Percentiles rank a stretch among this genome's conserved stretches.
Evolutionary conservation across 2,329 filamentous ascomycete species (phyloP).

Genomic region (Aspergillus neotritici): DNA sequence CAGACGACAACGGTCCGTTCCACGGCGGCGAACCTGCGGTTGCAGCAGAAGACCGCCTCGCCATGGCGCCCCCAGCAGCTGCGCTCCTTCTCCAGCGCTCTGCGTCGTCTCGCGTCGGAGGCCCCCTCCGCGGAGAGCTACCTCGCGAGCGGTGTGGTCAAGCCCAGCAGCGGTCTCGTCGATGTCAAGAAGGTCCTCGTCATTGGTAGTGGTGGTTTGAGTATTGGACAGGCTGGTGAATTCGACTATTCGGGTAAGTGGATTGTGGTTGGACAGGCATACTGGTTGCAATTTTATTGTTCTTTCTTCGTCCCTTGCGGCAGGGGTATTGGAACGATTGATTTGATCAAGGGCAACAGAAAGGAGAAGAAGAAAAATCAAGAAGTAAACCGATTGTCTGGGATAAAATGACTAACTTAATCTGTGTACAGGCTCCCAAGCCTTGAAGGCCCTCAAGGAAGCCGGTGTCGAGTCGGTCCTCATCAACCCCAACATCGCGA

Average conservation of each 20-base stretch:
- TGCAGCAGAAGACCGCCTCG: slow-evolving; percentile 32
- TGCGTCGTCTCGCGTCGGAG: slow-evolving; percentile 36
- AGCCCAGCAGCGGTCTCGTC: slow-evolving; percentile 67
- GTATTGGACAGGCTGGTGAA: slow-evolving; percentile 95
- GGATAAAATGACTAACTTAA: slow-evolving; percentile 15
- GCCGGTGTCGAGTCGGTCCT: slow-evolving; percentile 85
- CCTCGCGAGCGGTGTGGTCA: slow-evolving; percentile 79
- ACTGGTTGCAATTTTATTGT: too few species aligned
- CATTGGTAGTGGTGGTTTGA: slow-evolving; percentile 89
- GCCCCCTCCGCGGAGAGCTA: slow-evolving; percentile 82
- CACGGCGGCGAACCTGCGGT: slow-evolving; percentile 29
- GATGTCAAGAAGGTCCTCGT: slow-evolving; percentile 96
- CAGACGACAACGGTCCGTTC: slow-evolving; percentile 29
- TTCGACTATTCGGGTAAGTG: slow-evolving; percentile 94
- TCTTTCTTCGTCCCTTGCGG: too few species aligned
- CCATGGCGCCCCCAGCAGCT: slow-evolving; percentile 38
- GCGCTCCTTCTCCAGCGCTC: slow-evolving; percentile 39
- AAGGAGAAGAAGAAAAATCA: not conserved
- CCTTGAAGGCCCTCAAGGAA: slow-evolving; percentile 93
- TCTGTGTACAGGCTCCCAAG: slow-evolving; percentile 81
- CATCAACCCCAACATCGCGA: slow-evolving; percentile 97
- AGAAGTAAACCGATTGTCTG: too few species aligned
- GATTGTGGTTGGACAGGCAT: too few species aligned
- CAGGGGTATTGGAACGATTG: too few species aligned
- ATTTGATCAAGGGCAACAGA: not conserved